These are phyloP conservation scores for Epichloe elymi DNA, from an alignment of 2,329 filamentous ascomycete genomes.

Conservation along the genomic window DNA sequence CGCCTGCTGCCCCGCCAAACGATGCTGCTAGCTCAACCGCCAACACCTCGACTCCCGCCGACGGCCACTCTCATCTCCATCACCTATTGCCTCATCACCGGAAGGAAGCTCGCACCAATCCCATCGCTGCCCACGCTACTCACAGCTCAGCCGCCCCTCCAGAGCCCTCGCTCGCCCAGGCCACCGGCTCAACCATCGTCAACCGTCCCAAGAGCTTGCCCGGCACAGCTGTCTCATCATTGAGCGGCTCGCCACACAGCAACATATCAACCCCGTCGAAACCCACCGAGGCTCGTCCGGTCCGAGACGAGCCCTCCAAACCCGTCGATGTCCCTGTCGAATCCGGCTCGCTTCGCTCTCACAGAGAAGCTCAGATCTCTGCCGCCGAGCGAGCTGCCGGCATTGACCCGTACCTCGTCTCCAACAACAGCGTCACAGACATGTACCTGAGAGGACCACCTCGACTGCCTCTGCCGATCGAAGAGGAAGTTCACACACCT, in stretches of 20 bases:
- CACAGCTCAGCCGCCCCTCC: conserved; percentile 46
- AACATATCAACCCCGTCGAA: conserved; percentile 18
- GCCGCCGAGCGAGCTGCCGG: conserved; percentile 17
- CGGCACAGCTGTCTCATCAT: conserved; percentile 34
- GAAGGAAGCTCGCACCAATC: conserved; percentile 33
- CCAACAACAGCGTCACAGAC: conserved; percentile 46
- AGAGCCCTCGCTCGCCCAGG: conserved; percentile 48
- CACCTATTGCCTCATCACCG: conserved; percentile 16
- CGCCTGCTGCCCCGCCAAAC: conserved; percentile 9
- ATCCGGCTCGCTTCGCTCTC: conserved; percentile 22
- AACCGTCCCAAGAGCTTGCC: conserved; percentile 34
- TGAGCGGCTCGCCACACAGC: conserved; percentile 33
- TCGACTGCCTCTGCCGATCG: conserved; percentile 81
- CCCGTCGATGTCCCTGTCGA: conserved; percentile 44
- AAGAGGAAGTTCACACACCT: conserved; percentile 78
- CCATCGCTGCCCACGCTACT: conserved; percentile 40
- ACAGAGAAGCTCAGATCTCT: conserved; percentile 21
- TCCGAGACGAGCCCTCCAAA: conserved; percentile 31
- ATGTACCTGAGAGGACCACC: conserved; percentile 63
- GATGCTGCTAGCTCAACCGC: conserved; percentile 12
- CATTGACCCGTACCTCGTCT: conserved; percentile 31
- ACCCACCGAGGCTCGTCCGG: conserved; percentile 13
- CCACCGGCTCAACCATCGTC: conserved; percentile 40
- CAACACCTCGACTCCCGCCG: conserved; percentile 3
- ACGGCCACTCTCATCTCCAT: conserved; percentile 5